Percentiles rank a stretch among this genome's conserved stretches.
phyloP scores from a whole-genome alignment of 176 grass and related monocot species.

The Musa troglodytarum region DNA sequence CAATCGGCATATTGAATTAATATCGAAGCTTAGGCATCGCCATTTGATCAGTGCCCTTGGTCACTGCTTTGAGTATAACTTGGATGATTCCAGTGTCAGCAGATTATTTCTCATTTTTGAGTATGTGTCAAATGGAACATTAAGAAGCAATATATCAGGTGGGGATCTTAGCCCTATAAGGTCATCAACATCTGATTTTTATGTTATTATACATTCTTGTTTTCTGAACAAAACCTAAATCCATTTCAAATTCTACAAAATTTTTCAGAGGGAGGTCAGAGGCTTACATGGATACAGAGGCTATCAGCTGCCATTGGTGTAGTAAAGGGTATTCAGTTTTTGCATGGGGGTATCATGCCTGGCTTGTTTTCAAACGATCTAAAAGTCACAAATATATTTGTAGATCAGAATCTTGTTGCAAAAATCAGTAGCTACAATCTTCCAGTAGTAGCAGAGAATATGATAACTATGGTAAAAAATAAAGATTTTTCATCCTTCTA shows the following conservation, averaged over 20 bases:
- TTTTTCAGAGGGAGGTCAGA: constrained; percentile 47
- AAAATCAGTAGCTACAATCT: constrained; percentile 82
- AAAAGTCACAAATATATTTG: constrained; percentile 62
- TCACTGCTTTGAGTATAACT: constrained; percentile 84
- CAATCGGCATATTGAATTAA: constrained; percentile 66
- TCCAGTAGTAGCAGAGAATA: constrained; percentile 60
- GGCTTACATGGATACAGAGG: constrained; percentile 74
- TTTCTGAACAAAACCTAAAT: too few relatives aligned
- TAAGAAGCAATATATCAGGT: constrained; percentile 82
- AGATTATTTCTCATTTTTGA: constrained; percentile 78
- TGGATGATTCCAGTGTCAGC: constrained; percentile 59
- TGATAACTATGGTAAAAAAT: constrained; percentile 39
- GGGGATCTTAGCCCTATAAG: neutral
- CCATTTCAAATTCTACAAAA: too few relatives aligned
- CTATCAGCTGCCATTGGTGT: constrained; percentile 67
- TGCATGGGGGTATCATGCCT: constrained; percentile 81
- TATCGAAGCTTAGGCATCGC: constrained; percentile 82
- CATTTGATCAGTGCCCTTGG: constrained; percentile 75
- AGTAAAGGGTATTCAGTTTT: constrained; percentile 76
- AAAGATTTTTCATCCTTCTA: neutral
- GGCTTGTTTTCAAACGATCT: constrained; percentile 65
- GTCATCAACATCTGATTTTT: neutral
- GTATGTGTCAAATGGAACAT: constrained; percentile 60
- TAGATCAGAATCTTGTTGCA: constrained; percentile 83
- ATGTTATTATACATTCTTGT: too few relatives aligned